Base-by-base conservation (phyloP, 2,329 filamentous ascomycete genomes). In the Aspergillus unguis region DNA sequence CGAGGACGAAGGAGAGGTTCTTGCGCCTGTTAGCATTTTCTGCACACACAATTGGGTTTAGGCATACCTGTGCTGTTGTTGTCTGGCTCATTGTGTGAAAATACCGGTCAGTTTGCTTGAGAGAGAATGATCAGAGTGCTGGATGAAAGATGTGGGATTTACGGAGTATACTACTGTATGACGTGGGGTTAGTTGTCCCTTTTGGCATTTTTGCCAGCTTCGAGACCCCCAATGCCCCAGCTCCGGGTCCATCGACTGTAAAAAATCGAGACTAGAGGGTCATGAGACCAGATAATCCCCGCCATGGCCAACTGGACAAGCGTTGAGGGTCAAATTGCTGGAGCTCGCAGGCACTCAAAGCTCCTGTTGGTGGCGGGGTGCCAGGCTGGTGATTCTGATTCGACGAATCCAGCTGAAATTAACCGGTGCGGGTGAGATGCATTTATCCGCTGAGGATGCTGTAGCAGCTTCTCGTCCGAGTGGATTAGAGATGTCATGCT, bases 1-100 rank as follows among this genome's bases (percentile, higher is more conserved):
- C 84, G 64, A 95, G 87, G 69, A 95, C 78, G 75, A 94, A 94
- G 49, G 89, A 94, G 61, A 87, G 83, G 73, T 94, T 94, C 87
- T 27, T 33, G 7, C 29, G 27, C 8, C 7, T 40, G 44, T 44
- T 27, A 32, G 5, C 33, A 26, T 17, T 8, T 7, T 2, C 29
- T 17, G 17, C 28, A 31, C 32, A 11, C 27, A 6, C n/a, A 36
- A n/a, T 37, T 11, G n/a, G 1, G 31, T 10, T 3, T 4, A n/a
- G 41, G 42, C 45, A 9, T 61, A 64, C 62, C 60, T 65, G 48
- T 9, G 61, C 50, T 31, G 62, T 58, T 37, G 47, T 17, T 27
- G 38, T 49, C 29, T 28, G 38, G 28, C 28, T 40, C 46, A 36
- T 43, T 28, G n/a, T 29, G 37, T 36, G 10, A 36, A 10, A 28